Evolutionary conservation across 2,329 filamentous ascomycete species (phyloP), one percentile per base, ranked within the genome.

Genomic region (Blumeriella jaapii): DNA sequence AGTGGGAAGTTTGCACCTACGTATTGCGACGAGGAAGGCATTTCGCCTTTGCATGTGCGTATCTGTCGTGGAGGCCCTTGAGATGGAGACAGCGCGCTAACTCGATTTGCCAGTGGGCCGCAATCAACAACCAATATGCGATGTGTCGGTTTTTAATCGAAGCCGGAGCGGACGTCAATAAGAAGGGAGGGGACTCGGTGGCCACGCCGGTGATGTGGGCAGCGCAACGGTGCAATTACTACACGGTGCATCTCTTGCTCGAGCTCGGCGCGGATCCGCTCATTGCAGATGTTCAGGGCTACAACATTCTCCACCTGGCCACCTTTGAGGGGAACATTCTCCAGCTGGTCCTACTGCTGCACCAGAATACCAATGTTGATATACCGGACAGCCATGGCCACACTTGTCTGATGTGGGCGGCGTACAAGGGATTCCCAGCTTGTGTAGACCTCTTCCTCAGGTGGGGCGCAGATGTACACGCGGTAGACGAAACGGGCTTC

Each of bases 101-200:
- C 25, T 17, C 11, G 15, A 31, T 28, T 39, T 48, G 10, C 34
- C 56, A 98, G 85, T 98, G 91, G 91, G 91, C 91, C 29, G 85
- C 93, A 23, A 96, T 98, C 59, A 98, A 98, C 64, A 96, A 96
- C 56, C 91, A 95, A 58, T 93, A 89, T 63, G 83, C 84, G 48
- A 86, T 96, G 67, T 95, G 89, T 71, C 89, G 91, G 59, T 95
- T 93, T 61, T 76, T 98, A 28, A 73, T 98, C 56, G 82, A 81
- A 47, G 66, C 67, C 31, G 55, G 54, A 13, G 91, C 87, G 54
- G 82, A 93, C 55, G 81, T 96, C 53, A 96, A 98, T 62, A 80
- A 78, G 44, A 94, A 93, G 60, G 91, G 93, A 59, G 91, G 91
- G 59, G 89, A 96, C 55, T 94, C 87, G 7, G 71, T 93, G 26